These are phyloP conservation scores for Passiflora organensis DNA, from an alignment of 345 rosid genomes.

Conservation along the genomic window DNA sequence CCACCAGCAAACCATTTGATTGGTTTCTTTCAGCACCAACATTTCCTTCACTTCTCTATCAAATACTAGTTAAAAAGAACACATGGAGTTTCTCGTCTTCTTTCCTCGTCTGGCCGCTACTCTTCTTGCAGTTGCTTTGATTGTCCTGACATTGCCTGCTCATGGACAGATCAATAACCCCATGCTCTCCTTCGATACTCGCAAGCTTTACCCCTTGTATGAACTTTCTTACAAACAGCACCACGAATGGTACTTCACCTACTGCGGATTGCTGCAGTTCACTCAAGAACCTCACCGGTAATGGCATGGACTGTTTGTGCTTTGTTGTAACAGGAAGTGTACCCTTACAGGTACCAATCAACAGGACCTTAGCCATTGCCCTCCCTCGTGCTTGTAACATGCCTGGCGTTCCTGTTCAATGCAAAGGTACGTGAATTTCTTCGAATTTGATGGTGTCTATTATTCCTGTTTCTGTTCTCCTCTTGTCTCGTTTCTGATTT, in stretches of 20 bases:
- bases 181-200: slow-evolving; percentile 53
- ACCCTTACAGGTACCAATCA: slow-evolving; percentile 68
- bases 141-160: slow-evolving; percentile 28
- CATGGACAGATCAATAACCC: slow-evolving; percentile 37
- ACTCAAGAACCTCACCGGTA: slow-evolving; percentile 47
- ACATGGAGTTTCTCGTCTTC: slow-evolving; percentile 20
- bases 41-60: neutral
- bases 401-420: slow-evolving; percentile 72
- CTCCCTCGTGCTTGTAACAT: slow-evolving; percentile 86
- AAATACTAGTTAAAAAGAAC: neutral
- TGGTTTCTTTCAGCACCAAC: neutral
- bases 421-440: slow-evolving; percentile 42
- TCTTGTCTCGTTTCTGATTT: neutral
- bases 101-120: neutral
- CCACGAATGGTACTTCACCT: slow-evolving; percentile 48
- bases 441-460: neutral
- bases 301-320: slow-evolving; percentile 67
- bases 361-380: slow-evolving; percentile 66
- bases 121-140: slow-evolving; percentile 6
- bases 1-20: slow-evolving; percentile 1
- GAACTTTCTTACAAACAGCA: slow-evolving; percentile 60
- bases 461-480: too few species aligned
- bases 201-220: slow-evolving; percentile 60
- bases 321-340: slow-evolving; percentile 56
- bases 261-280: slow-evolving; percentile 58